Conservation (phyloP, 1,284 basidiomycete species). For the Pyrrhoderma noxium region DNA sequence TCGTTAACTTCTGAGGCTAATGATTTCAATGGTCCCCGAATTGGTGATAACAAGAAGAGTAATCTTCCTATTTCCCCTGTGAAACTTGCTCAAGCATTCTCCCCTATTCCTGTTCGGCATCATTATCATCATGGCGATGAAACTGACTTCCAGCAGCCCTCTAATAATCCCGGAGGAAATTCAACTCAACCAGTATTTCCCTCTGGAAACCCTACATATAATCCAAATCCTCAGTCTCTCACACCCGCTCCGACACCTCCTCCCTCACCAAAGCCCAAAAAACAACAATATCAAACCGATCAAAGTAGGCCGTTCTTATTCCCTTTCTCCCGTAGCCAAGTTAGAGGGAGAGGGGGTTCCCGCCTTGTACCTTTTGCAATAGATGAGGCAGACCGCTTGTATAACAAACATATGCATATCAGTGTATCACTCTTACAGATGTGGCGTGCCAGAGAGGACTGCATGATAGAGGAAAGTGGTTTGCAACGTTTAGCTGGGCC, state of each 20-base stretch:
- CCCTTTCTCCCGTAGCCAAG: conserved; percentile 69
- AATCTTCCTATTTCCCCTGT: conserved; percentile 5
- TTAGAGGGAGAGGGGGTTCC: conserved; percentile 35
- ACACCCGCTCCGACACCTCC: conserved; percentile 90
- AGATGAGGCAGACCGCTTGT: conserved; percentile 90
- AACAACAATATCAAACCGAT: conserved; percentile 98
- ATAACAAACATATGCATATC: conserved; percentile 86
- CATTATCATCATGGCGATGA: conserved; percentile 80
- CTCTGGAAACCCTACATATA: conserved; percentile 37
- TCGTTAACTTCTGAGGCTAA: conserved; percentile 34
- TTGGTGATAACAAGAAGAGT: neutral
- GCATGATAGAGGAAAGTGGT: conserved; percentile 89
- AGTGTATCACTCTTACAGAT: conserved; percentile 88
- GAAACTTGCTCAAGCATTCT: conserved; percentile 82
- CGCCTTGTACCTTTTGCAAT: conserved; percentile 87
- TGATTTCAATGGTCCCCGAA: conserved; percentile 35
- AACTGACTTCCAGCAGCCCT: conserved; percentile 34
- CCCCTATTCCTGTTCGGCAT: conserved; percentile 88
- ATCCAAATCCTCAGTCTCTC: conserved; percentile 57
- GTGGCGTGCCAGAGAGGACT: conserved; percentile 93
- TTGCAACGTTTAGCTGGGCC: conserved; percentile 70
- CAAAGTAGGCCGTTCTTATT: conserved; percentile 92
- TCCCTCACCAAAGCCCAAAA: conserved; percentile 88
- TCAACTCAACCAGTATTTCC: conserved; percentile 35
- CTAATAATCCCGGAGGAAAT: conserved; percentile 24